These are phyloP conservation scores for Earliella scabrosa DNA, from an alignment of 1,284 basidiomycete species.

Conservation along the genomic window DNA sequence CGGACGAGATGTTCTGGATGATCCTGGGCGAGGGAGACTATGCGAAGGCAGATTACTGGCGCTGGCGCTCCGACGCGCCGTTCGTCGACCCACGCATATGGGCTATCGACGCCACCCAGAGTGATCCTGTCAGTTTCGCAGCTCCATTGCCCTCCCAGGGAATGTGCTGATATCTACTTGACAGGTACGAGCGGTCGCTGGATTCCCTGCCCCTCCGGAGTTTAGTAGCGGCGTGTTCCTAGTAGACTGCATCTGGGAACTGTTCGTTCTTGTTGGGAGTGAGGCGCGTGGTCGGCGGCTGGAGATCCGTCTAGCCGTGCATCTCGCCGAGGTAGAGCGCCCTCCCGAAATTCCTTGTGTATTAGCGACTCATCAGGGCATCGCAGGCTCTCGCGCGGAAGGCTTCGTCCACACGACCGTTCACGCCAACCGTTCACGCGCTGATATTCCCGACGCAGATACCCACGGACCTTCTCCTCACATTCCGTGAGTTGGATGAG, in stretches of 20 bases:
- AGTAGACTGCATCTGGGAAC: conserved; percentile 76
- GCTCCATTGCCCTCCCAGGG: conserved; percentile 1
- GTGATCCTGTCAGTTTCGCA: conserved; percentile 45
- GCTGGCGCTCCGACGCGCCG: conserved; percentile 55
- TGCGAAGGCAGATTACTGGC: conserved; percentile 81
- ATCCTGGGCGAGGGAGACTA: conserved; percentile 73
- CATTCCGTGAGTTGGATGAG: conserved; percentile 71
- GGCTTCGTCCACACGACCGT: conserved; percentile 58
- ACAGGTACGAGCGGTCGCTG: conserved; percentile 38
- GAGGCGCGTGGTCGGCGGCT: conserved; percentile 59
- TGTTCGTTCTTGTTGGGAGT: conserved; percentile 75
- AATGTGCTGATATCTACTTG: neutral
- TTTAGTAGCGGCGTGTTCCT: conserved; percentile 55
- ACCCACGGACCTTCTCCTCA: conserved; percentile 67
- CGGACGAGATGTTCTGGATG: conserved; percentile 85
- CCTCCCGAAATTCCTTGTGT: no score
- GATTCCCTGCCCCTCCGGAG: conserved; percentile 28
- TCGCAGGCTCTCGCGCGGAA: conserved; percentile 60
- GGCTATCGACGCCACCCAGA: conserved; percentile 50
- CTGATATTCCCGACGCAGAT: conserved; percentile 72
- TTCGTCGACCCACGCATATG: conserved; percentile 51
- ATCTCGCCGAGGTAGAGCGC: conserved; percentile 61
- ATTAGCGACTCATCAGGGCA: no score
- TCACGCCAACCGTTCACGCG: conserved; percentile 70
- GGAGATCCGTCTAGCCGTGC: conserved; percentile 64